These are phyloP conservation scores for Sinapis alba DNA, from an alignment of 441 rosid species.

Conservation along the genomic window DNA sequence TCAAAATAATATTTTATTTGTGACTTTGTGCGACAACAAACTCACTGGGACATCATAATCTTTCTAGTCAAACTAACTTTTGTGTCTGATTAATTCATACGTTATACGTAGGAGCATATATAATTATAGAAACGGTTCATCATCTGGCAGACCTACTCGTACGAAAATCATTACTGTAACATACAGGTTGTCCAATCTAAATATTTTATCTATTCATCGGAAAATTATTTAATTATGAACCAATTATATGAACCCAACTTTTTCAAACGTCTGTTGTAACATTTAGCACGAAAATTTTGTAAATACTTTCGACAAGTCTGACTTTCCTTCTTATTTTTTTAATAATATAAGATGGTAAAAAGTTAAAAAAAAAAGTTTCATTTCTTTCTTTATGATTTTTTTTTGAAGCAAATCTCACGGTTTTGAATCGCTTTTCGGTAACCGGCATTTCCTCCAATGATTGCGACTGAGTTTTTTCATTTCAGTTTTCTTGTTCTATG, in stretches of 20 bases:
- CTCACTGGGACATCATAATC: not conserved
- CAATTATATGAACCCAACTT: not conserved
- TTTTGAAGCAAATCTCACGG: no score
- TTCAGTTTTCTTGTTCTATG: no score
- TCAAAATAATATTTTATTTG: not conserved
- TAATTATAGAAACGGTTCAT: not conserved
- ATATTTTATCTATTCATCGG: not conserved
- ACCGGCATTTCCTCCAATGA: no score
- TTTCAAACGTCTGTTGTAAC: not conserved
- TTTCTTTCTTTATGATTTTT: no score
- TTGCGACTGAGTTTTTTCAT: no score
- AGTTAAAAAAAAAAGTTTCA: no score
- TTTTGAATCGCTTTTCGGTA: no score
- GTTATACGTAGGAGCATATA: not conserved
- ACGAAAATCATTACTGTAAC: not conserved
- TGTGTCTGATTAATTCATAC: constrained; percentile 3
- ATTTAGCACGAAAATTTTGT: not conserved
- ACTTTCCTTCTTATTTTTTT: not conserved
- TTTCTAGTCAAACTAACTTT: constrained; percentile 14
- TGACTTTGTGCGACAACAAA: not conserved
- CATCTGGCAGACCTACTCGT: not conserved
- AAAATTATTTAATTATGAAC: not conserved
- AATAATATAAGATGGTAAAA: not conserved
- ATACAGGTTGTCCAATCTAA: not conserved
- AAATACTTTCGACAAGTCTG: not conserved